These are phyloP conservation scores for Paecilomyces formosus DNA, from an alignment of 2,329 filamentous ascomycete genomes.

Conservation along the genomic window DNA sequence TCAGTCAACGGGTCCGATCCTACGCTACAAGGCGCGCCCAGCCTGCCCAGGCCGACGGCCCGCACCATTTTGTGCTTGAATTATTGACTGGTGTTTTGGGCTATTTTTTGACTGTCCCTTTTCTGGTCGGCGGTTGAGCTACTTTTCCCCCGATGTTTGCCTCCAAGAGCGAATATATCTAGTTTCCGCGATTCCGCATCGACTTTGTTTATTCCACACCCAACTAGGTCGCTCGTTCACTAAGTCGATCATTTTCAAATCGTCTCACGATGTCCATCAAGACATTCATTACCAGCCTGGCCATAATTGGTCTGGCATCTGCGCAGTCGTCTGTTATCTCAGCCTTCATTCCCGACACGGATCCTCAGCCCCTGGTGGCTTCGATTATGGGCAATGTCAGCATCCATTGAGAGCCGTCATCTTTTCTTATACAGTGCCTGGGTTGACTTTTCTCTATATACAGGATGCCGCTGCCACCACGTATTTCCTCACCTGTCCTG, in stretches of 20 bases:
- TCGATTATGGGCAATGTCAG: slow-evolving; percentile 18
- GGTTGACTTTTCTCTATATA: not conserved
- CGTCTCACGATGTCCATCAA: slow-evolving; percentile 7
- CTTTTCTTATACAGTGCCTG: not conserved
- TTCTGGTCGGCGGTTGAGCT: not conserved
- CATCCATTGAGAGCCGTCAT: slow-evolving; percentile 7
- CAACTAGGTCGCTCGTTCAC: not conserved
- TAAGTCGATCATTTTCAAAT: not conserved
- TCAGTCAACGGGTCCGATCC: not conserved
- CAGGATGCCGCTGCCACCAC: not conserved
- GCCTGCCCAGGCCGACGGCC: not conserved
- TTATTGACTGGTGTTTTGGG: not conserved
- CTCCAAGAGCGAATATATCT: not conserved
- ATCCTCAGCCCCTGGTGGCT: slow-evolving; percentile 16
- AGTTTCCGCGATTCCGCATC: not conserved
- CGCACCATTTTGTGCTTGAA: not conserved
- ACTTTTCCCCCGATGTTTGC: not conserved
- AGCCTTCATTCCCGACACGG: slow-evolving; percentile 15
- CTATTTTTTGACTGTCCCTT: not conserved
- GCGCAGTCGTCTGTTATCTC: slow-evolving; percentile 15
- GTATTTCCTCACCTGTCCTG: not conserved
- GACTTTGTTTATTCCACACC: not conserved
- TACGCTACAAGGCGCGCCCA: not conserved
- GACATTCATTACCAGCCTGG: slow-evolving; percentile 9
- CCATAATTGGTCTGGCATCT: slow-evolving; percentile 10